Conservation (phyloP, 1,284 basidiomycete genomes). For the Boletus sp. region DNA sequence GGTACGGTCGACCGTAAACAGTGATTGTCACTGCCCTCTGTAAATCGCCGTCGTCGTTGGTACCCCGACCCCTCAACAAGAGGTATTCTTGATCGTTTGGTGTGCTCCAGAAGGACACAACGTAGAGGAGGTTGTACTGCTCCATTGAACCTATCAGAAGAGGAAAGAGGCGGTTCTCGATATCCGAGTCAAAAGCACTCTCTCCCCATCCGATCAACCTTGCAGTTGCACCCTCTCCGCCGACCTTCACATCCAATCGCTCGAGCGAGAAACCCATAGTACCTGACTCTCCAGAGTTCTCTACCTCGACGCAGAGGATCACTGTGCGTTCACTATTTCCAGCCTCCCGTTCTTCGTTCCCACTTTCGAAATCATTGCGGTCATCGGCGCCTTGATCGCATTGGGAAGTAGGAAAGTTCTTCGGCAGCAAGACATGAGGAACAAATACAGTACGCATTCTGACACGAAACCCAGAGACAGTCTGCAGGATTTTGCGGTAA, state of each 20-base stretch:
- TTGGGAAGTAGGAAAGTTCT: slow-evolving; percentile 13
- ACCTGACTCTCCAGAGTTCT: slow-evolving; percentile 63
- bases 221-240: slow-evolving; percentile 70
- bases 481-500: slow-evolving; percentile 73
- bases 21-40: slow-evolving; percentile 76
- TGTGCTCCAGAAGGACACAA: slow-evolving; percentile 67
- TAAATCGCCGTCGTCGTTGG: slow-evolving; percentile 41
- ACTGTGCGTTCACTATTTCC: slow-evolving; percentile 79
- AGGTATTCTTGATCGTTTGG: slow-evolving; percentile 58
- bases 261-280: slow-evolving; percentile 68
- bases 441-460: slow-evolving; percentile 87
- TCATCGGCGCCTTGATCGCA: slow-evolving; percentile 29
- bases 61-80: slow-evolving; percentile 31
- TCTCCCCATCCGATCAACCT: slow-evolving; percentile 68
- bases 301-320: slow-evolving; percentile 81
- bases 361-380: slow-evolving; percentile 39
- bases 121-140: slow-evolving; percentile 85
- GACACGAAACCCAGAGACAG: slow-evolving; percentile 78
- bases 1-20: slow-evolving; percentile 67
- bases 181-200: slow-evolving; percentile 35
- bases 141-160: slow-evolving; percentile 63
- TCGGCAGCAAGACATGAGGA: slow-evolving; percentile 66
- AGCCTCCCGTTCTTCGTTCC: slow-evolving; percentile 57
- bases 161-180: slow-evolving; percentile 59
- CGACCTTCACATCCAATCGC: slow-evolving; percentile 65